Percentiles rank a stretch among this genome's conserved stretches.
These are phyloP conservation scores for Syncephalastrum monosporum DNA, from an alignment of 371 early-diverging fungal species.

Conservation along the genomic window DNA sequence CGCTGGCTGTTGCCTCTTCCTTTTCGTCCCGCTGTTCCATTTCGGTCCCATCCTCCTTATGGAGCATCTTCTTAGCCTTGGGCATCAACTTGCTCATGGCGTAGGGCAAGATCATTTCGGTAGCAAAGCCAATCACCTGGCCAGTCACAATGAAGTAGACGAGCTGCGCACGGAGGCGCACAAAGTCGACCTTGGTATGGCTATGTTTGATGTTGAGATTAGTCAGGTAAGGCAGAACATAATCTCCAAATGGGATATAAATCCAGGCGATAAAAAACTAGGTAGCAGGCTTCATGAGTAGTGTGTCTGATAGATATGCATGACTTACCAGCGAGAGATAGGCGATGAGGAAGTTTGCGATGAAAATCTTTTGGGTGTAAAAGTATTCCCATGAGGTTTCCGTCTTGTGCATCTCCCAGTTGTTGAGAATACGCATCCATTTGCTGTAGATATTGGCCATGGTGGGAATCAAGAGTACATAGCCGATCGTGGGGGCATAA, in stretches of 20 bases:
- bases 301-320: neutral
- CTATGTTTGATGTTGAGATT: slow-evolving; percentile 41
- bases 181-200: slow-evolving; percentile 54
- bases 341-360: slow-evolving; percentile 78
- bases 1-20: slow-evolving; percentile 15
- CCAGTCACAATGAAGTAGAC: slow-evolving; percentile 83
- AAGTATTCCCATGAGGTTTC: slow-evolving; percentile 68
- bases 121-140: slow-evolving; percentile 75
- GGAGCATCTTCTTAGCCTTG: slow-evolving; percentile 33
- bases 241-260: slow-evolving; percentile 77
- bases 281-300: neutral
- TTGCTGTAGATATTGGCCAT: slow-evolving; percentile 67
- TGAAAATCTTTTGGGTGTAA: slow-evolving; percentile 81
- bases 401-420: slow-evolving; percentile 84
- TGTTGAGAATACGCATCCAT: slow-evolving; percentile 63
- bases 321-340: slow-evolving; percentile 67
- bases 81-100: slow-evolving; percentile 43
- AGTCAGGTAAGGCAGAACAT: slow-evolving; percentile 41
- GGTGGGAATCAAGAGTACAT: slow-evolving; percentile 73
- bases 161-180: slow-evolving; percentile 65
- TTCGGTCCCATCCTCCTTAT: slow-evolving; percentile 10
- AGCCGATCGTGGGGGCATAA: slow-evolving; percentile 73
- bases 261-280: slow-evolving; percentile 82
- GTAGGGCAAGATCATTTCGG: slow-evolving; percentile 76
- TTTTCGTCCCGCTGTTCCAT: slow-evolving; percentile 10